Conservation (phyloP, 139 green algal species). For the Chlorella ohadii region DNA sequence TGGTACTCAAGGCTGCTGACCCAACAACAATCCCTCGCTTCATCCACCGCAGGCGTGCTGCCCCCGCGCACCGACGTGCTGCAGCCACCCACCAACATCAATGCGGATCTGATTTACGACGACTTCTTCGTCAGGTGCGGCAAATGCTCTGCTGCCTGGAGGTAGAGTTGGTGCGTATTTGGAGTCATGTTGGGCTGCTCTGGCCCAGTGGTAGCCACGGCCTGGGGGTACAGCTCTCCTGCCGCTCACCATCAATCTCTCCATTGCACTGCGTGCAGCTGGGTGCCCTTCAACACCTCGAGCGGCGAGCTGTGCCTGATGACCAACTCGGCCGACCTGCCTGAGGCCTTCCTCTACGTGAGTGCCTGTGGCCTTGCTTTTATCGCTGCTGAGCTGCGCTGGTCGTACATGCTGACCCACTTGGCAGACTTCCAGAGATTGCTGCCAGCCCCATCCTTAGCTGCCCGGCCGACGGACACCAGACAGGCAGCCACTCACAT, state of each 20-base stretch:
- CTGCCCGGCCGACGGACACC: too few species aligned
- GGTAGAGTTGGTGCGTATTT: neutral
- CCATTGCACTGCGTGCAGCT: constrained; percentile 1
- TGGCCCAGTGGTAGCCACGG: too few species aligned
- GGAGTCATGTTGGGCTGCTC: too few species aligned
- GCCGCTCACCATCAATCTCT: too few species aligned
- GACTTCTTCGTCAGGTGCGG: constrained; percentile 24
- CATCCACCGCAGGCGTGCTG: neutral
- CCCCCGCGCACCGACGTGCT: neutral
- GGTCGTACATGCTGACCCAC: too few species aligned
- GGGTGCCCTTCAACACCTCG: constrained; percentile 15
- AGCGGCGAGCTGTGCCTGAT: constrained; percentile 13
- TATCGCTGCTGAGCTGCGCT: too few species aligned
- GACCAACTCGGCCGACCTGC: constrained; percentile 21
- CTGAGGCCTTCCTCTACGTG: constrained; percentile 26
- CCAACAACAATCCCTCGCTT: neutral
- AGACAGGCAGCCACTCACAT: too few species aligned
- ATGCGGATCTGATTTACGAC: neutral
- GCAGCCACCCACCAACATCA: neutral
- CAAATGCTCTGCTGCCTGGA: too few species aligned
- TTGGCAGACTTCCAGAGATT: too few species aligned
- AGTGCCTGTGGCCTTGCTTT: neutral
- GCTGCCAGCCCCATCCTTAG: too few species aligned
- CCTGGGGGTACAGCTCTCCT: too few species aligned
- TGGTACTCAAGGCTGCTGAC: too few species aligned